phyloP scores from a whole-genome alignment of 192 early-diverging fungal species.

The Gryganskiella cystojenkinii region DNA sequence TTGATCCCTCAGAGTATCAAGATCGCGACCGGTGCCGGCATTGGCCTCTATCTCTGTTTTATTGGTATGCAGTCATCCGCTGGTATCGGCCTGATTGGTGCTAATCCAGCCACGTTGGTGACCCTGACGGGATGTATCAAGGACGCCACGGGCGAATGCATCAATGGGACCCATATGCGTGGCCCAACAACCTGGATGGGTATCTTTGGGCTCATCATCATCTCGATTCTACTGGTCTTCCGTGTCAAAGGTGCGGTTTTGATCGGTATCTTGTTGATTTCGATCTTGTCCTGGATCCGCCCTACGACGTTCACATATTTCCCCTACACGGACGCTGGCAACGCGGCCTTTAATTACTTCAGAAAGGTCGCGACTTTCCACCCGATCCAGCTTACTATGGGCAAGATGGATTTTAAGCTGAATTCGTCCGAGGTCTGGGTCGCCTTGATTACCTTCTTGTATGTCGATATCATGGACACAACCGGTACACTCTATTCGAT shows the following conservation, averaged over 20 bases:
- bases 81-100: slow-evolving; percentile 78
- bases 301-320: slow-evolving; percentile 74
- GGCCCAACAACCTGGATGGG: slow-evolving; percentile 74
- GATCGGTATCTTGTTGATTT: slow-evolving; percentile 74
- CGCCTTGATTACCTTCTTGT: slow-evolving; percentile 84
- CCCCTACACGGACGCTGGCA: slow-evolving; percentile 68
- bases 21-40: slow-evolving; percentile 77
- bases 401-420: slow-evolving; percentile 69
- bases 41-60: slow-evolving; percentile 79
- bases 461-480: slow-evolving; percentile 86
- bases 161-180: slow-evolving; percentile 64
- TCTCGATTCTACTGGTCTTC: slow-evolving; percentile 67
- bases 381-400: slow-evolving; percentile 61
- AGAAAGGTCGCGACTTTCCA: slow-evolving; percentile 74
- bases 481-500: slow-evolving; percentile 86
- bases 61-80: slow-evolving; percentile 82
- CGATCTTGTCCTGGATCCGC: slow-evolving; percentile 80
- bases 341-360: slow-evolving; percentile 71
- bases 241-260: slow-evolving; percentile 76
- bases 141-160: slow-evolving; percentile 59
- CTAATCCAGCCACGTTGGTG: slow-evolving; percentile 70
- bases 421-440: slow-evolving; percentile 71
- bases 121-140: slow-evolving; percentile 66
- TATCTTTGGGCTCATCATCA: slow-evolving; percentile 77
- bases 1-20: slow-evolving; percentile 76